Evolutionary conservation across 1,284 basidiomycete genomes (phyloP).

Genomic region (Phlebopus sp.): DNA sequence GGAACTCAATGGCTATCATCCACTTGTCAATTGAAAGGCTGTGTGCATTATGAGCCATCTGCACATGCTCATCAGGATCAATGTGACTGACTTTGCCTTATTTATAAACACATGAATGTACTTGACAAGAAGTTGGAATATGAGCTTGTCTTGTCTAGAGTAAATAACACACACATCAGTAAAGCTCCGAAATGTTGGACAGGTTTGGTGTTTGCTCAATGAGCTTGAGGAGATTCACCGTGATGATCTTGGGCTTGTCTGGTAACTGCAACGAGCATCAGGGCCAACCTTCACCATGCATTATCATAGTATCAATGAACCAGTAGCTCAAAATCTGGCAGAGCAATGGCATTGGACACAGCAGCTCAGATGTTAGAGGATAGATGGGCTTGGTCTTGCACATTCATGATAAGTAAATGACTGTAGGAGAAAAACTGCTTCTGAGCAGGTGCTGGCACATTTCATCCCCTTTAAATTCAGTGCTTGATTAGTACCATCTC

Average conservation of each 20-base stretch:
- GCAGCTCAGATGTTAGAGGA: slow-evolving; percentile 16
- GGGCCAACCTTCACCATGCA: background rate
- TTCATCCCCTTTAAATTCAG: too few species aligned
- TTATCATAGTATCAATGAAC: slow-evolving; percentile 16
- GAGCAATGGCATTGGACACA: slow-evolving; percentile 32
- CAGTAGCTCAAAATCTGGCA: slow-evolving; percentile 31
- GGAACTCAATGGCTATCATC: slow-evolving; percentile 75
- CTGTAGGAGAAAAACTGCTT: too few species aligned
- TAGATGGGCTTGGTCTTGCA: slow-evolving; percentile 2
- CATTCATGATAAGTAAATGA: background rate
- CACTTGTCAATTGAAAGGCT: slow-evolving; percentile 82
- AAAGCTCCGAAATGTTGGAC: slow-evolving; percentile 19
- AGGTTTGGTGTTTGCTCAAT: slow-evolving; percentile 42
- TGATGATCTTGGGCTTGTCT: slow-evolving; percentile 53
- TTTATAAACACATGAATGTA: slow-evolving; percentile 72
- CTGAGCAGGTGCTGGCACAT: too few species aligned
- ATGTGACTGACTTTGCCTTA: slow-evolving; percentile 53
- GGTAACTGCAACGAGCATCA: slow-evolving; percentile 38
- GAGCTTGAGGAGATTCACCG: slow-evolving; percentile 51
- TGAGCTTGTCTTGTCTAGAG: slow-evolving; percentile 43
- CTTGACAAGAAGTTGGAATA: slow-evolving; percentile 48
- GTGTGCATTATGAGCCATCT: slow-evolving; percentile 1
- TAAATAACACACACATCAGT: background rate
- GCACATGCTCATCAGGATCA: background rate
- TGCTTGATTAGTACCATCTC: too few species aligned